Conservation (phyloP, 2,329 filamentous ascomycete genomes). For the Microsporum ferrugineum region DNA sequence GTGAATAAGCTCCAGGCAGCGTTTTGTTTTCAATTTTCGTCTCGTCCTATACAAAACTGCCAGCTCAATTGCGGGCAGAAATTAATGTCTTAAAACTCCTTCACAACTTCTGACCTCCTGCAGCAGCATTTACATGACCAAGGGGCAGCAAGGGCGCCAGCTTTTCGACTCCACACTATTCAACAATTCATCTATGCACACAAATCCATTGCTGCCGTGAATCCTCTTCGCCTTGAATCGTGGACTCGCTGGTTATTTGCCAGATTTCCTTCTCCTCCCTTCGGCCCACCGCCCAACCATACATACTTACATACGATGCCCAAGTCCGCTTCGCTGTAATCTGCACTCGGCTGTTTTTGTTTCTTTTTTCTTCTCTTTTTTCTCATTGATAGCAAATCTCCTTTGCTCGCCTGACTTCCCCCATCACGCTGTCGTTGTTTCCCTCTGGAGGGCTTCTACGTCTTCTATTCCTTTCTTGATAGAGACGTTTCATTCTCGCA, state of each 20-base stretch:
- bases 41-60: constrained; percentile 1
- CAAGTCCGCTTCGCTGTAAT: not conserved
- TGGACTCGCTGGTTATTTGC: constrained; percentile 12
- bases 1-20: constrained; percentile 2
- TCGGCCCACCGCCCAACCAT: constrained; percentile 1
- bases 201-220: constrained; percentile 2
- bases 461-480: constrained; percentile 3
- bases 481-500: constrained; percentile 1
- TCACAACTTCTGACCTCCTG: not conserved
- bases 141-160: constrained; percentile 1
- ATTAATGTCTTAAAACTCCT: not conserved
- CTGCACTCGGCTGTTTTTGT: not conserved
- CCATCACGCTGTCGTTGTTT: not conserved
- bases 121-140: not conserved
- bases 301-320: not conserved
- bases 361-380: not conserved
- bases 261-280: constrained; percentile 6
- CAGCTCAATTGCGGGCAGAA: not conserved
- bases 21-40: constrained; percentile 1
- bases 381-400: not conserved
- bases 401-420: constrained; percentile 1
- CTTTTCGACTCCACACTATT: constrained; percentile 1
- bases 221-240: constrained; percentile 5
- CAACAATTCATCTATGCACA: constrained; percentile 2
- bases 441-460: not conserved